Evolutionary conservation across 768 basidiomycete species (phyloP).

Genomic region (Russula griseocarnosa): DNA sequence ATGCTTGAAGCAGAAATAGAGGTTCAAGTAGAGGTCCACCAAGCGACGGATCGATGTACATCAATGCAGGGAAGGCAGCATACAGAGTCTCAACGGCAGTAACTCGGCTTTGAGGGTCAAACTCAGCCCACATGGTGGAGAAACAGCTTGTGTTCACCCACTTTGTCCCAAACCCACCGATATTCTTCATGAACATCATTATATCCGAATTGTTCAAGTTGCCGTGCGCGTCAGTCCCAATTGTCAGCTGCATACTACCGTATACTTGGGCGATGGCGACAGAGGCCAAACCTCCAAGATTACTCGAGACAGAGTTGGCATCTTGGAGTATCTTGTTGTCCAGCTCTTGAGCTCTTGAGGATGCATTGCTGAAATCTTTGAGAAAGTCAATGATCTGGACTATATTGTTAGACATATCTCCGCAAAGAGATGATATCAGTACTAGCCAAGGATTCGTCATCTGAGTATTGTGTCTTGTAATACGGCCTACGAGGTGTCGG

Average conservation of each 20-base stretch:
- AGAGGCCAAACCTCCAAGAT: slow-evolving; percentile 50
- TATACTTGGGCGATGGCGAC: slow-evolving; percentile 54
- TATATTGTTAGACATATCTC: not conserved
- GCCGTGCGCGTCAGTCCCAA: slow-evolving; percentile 45
- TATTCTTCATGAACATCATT: slow-evolving; percentile 48
- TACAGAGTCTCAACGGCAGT: slow-evolving; percentile 56
- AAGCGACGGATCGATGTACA: slow-evolving; percentile 52
- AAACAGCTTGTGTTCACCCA: slow-evolving; percentile 24
- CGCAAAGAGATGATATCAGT: not conserved
- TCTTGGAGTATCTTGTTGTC: slow-evolving; percentile 47
- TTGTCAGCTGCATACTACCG: slow-evolving; percentile 51
- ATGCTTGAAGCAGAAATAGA: slow-evolving; percentile 28
- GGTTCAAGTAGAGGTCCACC: slow-evolving; percentile 35
- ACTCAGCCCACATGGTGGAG: not conserved
- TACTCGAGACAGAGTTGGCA: slow-evolving; percentile 45
- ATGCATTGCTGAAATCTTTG: slow-evolving; percentile 43
- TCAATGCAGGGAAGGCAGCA: slow-evolving; percentile 47
- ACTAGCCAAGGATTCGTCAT: slow-evolving; percentile 30
- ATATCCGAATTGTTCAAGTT: slow-evolving; percentile 50
- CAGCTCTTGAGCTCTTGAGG: slow-evolving; percentile 43
- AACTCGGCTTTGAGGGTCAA: slow-evolving; percentile 27
- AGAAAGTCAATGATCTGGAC: slow-evolving; percentile 44
- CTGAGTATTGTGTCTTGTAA: slow-evolving; percentile 39
- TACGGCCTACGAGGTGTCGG: slow-evolving; percentile 44
- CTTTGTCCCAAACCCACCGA: slow-evolving; percentile 35